Base-by-base conservation (phyloP, 768 basidiomycete genomes). In the Podaxis carcinomalis region DNA sequence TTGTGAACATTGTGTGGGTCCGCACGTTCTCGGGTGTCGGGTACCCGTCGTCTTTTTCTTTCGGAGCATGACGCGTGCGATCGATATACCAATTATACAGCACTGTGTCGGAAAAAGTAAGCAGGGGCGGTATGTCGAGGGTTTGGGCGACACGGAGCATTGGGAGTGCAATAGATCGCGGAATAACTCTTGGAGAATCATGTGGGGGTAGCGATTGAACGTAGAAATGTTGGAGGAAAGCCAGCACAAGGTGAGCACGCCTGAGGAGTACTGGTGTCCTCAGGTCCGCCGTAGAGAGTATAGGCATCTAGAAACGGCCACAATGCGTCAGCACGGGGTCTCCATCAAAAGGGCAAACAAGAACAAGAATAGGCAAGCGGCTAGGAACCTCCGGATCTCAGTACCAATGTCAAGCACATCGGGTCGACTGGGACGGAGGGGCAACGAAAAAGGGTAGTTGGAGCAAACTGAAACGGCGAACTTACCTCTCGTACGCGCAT, bases 71-170 rank as follows among this genome's bases (percentile, higher is more conserved):
- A 64, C 70, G 76, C 72, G 54, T 56, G 13, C 55, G 56, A 53
- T 69, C 74, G 56, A 72, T 78, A 63, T 74, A 63, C 90, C 91
- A 93, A 68, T 98, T 97, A 75, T 94, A 98, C 25, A 98, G 80
- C 5, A 98, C 95, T 39, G 88, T 89, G 70, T 97, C 95, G 21
- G 95, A 89, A 71, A 95, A 98, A 1, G 95, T 97, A 53, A 95
- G 81, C 32, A 98, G 78, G 0, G 96, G 93, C 0, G 96, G 96
- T 1, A 98, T 76, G 52, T 89, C 88, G 16, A 98, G 83, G 40
- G 87, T 73, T 0, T 77, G 73, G 13, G 86, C 90, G 27, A 95
- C 79, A 56, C 83, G 80, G 13, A 95, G 80, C 46, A 94, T 82
- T 1, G 96, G 95, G 9, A 93, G 72, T 4, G 91, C 82, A 54